Conservation (phyloP, 352 stramenopile species). For the Globisporangium cystogenes region DNA sequence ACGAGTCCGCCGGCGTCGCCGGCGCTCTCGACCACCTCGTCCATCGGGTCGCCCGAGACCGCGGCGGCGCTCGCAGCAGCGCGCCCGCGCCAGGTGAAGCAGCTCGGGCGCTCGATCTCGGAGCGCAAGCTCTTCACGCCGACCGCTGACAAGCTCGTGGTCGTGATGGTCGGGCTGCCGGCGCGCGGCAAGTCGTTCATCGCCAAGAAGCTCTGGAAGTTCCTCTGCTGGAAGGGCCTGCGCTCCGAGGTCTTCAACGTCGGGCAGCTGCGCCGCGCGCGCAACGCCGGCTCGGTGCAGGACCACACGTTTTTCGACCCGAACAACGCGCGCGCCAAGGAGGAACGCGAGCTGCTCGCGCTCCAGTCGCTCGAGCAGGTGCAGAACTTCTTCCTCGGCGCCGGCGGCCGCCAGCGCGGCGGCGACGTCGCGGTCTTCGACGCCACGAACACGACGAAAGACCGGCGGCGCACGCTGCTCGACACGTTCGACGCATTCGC, state of each 20-base stretch:
- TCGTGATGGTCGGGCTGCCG: conserved; percentile 94
- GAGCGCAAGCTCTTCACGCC: conserved; percentile 76
- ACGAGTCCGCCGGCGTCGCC: conserved; percentile 10
- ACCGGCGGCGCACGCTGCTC: conserved; percentile 37
- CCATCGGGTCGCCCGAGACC: conserved; percentile 3
- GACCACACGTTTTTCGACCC: conserved; percentile 93
- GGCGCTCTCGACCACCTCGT: conserved; percentile 9
- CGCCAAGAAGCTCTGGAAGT: conserved; percentile 87
- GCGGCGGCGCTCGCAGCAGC: conserved; percentile 1
- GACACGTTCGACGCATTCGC: conserved; percentile 62
- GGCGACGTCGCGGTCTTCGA: conserved; percentile 90
- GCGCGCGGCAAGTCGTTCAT: conserved; percentile 96
- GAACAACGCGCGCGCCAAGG: conserved; percentile 68
- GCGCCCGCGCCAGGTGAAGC: conserved; percentile 8
- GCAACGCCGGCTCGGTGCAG: conserved; percentile 50
- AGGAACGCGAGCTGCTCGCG: conserved; percentile 79
- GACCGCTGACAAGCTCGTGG: conserved; percentile 91
- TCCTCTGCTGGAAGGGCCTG: conserved; percentile 78
- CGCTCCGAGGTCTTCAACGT: conserved; percentile 92
- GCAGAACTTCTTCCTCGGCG: conserved; percentile 50
- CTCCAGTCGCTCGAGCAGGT: conserved; percentile 66
- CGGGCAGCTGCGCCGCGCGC: conserved; percentile 88
- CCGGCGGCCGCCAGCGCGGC: conserved; percentile 16
- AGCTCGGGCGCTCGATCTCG: conserved; percentile 27
- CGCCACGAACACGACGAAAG: conserved; percentile 87